These are phyloP conservation scores for Daedaleopsis nitida DNA, from an alignment of 768 basidiomycete genomes.

Conservation along the genomic window DNA sequence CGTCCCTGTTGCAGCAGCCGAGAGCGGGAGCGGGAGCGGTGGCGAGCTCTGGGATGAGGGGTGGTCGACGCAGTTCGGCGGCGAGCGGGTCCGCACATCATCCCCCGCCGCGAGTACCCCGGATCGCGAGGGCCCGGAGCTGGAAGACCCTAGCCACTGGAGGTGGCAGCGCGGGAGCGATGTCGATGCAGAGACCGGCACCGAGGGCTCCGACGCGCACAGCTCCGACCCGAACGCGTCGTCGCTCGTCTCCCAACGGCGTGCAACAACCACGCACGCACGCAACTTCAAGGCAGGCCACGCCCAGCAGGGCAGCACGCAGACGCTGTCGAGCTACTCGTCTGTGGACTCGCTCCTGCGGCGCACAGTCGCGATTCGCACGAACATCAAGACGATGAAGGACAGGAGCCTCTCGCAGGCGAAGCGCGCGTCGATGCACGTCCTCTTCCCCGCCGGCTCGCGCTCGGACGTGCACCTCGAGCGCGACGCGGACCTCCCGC, in stretches of 20 bases:
- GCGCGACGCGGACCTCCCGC: not conserved
- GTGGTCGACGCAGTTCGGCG: slow-evolving; percentile 5
- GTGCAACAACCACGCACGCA: not conserved
- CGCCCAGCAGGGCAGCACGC: not conserved
- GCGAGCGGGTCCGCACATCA: not conserved
- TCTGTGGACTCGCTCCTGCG: slow-evolving; percentile 29
- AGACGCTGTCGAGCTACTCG: slow-evolving; percentile 27
- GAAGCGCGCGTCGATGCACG: slow-evolving; percentile 6
- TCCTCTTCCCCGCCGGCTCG: slow-evolving; percentile 7
- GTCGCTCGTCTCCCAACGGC: not conserved
- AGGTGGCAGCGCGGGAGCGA: slow-evolving; percentile 2
- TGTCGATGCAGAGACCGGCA: slow-evolving; percentile 6
- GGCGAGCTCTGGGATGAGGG: slow-evolving; percentile 5
- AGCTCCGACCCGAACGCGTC: slow-evolving; percentile 8
- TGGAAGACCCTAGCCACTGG: not conserved
- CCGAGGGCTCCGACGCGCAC: slow-evolving; percentile 8
- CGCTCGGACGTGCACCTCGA: slow-evolving; percentile 6
- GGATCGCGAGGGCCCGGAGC: not conserved
- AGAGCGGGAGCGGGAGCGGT: not conserved
- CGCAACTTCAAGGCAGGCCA: not conserved
- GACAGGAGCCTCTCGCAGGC: slow-evolving; percentile 1
- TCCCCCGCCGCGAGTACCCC: not conserved
- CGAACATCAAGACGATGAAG: slow-evolving; percentile 6
- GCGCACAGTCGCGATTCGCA: slow-evolving; percentile 25
- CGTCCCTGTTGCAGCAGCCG: not conserved